Percentiles rank a stretch among this genome's conserved stretches.
phyloP scores from a whole-genome alignment of 129 eudicot species.

The Artemisia tridentata region DNA sequence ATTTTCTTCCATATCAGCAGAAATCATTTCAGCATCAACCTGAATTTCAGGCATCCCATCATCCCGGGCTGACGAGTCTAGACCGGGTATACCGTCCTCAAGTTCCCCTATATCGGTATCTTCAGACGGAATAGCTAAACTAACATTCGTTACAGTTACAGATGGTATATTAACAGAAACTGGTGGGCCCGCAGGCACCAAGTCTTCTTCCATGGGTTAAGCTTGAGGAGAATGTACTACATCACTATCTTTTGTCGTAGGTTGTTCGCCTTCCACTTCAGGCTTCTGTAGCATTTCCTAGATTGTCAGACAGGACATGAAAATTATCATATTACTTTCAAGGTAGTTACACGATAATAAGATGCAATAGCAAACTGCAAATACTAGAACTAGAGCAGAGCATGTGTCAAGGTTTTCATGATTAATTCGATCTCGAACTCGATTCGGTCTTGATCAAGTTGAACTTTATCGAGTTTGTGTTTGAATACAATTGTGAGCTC shows the following conservation, averaged over 20 bases:
- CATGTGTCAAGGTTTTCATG: neutral
- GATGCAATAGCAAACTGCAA: no score
- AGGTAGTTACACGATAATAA: no score
- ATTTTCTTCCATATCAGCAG: conserved; percentile 53
- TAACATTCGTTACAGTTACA: conserved; percentile 32
- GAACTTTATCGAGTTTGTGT: neutral
- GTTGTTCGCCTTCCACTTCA: conserved; percentile 38
- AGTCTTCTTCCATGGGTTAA: conserved; percentile 30
- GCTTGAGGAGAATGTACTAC: conserved; percentile 29
- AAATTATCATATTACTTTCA: no score
- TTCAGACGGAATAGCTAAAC: conserved; percentile 39
- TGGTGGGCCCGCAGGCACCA: conserved; percentile 27
- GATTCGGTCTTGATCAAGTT: neutral
- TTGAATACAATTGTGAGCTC: neutral
- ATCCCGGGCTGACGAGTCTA: conserved; percentile 48
- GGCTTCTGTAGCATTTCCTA: conserved; percentile 35
- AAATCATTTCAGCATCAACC: conserved; percentile 32
- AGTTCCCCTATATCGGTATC: conserved; percentile 45
- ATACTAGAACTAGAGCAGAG: no score
- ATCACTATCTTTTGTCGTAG: conserved; percentile 31
- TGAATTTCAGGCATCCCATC: conserved; percentile 45
- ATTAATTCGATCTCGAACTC: neutral
- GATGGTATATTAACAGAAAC: conserved; percentile 41
- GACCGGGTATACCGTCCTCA: conserved; percentile 79
- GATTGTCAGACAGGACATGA: conserved; percentile 23